Evolutionary conservation across 2,329 filamentous ascomycete species (phyloP).

Genomic region (Samsoniella hepiali): DNA sequence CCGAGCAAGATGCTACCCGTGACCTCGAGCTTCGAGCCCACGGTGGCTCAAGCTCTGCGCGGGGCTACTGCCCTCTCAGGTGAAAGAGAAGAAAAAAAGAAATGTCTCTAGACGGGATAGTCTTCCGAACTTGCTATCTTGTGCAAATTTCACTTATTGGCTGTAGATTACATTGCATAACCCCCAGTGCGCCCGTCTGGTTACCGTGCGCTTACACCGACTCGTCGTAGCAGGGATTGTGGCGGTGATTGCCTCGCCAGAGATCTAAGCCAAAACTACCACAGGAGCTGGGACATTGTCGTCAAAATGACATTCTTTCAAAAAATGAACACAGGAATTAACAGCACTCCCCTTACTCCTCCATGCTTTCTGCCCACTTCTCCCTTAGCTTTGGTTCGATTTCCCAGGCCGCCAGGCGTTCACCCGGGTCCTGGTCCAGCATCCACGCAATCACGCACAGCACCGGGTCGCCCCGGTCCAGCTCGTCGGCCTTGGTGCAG

Average conservation of each 20-base stretch:
- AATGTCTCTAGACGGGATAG: not conserved
- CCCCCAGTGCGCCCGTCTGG: not conserved
- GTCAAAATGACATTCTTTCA: no score
- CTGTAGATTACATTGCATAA: constrained; percentile 11
- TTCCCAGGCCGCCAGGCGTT: not conserved
- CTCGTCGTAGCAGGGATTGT: not conserved
- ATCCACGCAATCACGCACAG: not conserved
- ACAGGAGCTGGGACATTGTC: not conserved
- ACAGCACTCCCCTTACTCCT: not conserved
- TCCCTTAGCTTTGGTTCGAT: not conserved
- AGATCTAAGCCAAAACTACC: not conserved
- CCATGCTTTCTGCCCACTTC: no score
- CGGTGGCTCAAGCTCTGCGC: not conserved
- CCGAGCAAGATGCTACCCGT: constrained; percentile 14
- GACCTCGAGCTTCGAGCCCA: not conserved
- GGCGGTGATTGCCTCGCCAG: not conserved
- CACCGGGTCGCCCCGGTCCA: constrained; percentile 4
- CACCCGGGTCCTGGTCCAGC: not conserved
- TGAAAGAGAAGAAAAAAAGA: not conserved
- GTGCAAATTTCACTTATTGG: not conserved
- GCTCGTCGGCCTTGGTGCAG: not conserved
- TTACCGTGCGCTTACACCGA: constrained; percentile 10
- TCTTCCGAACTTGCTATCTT: not conserved
- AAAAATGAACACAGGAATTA: not conserved
- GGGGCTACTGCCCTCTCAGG: not conserved